Base-by-base conservation (phyloP, 495 filamentous ascomycete species). In the Poronia punctata region DNA sequence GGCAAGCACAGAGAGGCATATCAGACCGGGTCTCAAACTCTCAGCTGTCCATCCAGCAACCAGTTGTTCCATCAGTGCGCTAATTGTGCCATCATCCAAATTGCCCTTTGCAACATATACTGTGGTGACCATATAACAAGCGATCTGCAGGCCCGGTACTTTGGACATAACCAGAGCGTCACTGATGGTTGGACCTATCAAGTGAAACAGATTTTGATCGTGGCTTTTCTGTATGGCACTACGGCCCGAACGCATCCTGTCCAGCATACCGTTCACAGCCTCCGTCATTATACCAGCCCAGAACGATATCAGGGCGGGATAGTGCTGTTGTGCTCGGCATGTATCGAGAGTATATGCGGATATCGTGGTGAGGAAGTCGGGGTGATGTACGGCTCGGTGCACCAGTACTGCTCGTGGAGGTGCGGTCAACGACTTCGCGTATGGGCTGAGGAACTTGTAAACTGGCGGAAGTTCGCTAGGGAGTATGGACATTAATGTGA, bases 201-300 rank as follows among this genome's bases (percentile, higher is more conserved):
- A 72, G 23, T 86, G 65, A 3, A 95, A 65, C 0, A 95, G 68
- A 56, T 84, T 79, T 52, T 95, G 83, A 51, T 89, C 79, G 24
- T 83, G 85, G 49, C 80, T 72, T 47, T 75, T 72, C 54, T 83
- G 83, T 23, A 79, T 69, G 45, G 70, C 72, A 46, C 66, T 68
- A 32, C 83, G 71, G 12, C 87, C 86, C 6, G 86, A 88, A 34
- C 75, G 74, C 50, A 79, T 68, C 21, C 71, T 67, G 41, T 94
- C 86, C 34, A 95, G 64, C 77, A 87, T 87, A 8, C 75, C 77
- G 37, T 84, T 81, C 27, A 87, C 70, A 2, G 88, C 78, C 62
- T 97, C 87, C 0, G 85, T 85, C 56, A 79, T 76, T 25, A 93
- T 70, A 30, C 84, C 76, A 1, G 83, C 85, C 87, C 89, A 98